These are phyloP conservation scores for Oxalis stricta DNA, from an alignment of 441 rosid genomes.

Conservation along the genomic window DNA sequence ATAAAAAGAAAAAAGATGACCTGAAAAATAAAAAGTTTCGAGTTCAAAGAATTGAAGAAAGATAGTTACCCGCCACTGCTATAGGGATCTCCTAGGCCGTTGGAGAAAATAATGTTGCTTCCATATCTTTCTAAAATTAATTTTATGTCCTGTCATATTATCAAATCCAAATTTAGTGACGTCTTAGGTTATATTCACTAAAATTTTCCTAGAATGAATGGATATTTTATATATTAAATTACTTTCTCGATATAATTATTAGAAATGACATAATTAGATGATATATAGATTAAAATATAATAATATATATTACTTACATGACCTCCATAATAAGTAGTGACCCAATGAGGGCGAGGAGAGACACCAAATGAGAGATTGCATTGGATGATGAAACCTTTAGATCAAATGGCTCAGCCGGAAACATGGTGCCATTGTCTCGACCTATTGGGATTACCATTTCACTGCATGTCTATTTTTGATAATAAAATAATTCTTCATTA, in stretches of 20 bases:
- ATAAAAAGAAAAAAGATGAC: no score
- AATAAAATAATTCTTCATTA: no score
- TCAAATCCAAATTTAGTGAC: no score
- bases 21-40: no score
- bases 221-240: no score
- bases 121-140: conserved; percentile 14
- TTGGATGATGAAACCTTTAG: neutral
- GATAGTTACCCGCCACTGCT: conserved; percentile 24
- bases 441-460: conserved; percentile 22
- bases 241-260: no score
- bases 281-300: neutral
- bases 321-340: conserved; percentile 18
- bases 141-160: conserved; percentile 13
- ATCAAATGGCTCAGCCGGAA: conserved; percentile 6
- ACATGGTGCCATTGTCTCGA: conserved; percentile 12
- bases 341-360: conserved; percentile 21
- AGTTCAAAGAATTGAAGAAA: no score
- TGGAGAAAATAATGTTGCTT: conserved; percentile 30
- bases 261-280: neutral
- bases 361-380: conserved; percentile 7
- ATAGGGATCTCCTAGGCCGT: conserved; percentile 23
- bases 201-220: no score
- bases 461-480: conserved; percentile 17
- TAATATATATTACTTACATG: neutral
- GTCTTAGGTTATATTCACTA: no score